phyloP scores from a whole-genome alignment of 1,284 basidiomycete species.

The Amylostereum areolatum region DNA sequence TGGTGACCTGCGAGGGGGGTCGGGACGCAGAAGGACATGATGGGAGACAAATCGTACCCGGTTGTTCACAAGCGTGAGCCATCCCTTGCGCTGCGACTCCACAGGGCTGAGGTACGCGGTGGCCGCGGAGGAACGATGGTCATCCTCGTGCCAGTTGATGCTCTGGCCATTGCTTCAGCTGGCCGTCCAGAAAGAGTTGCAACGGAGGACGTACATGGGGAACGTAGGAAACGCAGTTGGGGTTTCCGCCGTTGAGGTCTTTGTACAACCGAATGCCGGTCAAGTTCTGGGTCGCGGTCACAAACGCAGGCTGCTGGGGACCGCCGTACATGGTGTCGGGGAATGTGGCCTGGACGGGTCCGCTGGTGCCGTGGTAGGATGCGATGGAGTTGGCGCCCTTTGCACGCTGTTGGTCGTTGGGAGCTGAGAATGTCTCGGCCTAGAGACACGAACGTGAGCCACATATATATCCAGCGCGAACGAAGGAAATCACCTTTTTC shows the following conservation, averaged over 20 bases:
- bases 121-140: conserved; percentile 31
- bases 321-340: conserved; percentile 51
- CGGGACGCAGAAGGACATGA: conserved; percentile 12
- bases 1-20: conserved; percentile 19
- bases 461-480: neutral
- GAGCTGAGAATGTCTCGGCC: conserved; percentile 51
- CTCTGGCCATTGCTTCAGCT: conserved; percentile 17
- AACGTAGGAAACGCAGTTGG: conserved; percentile 51
- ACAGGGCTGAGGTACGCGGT: conserved; percentile 37
- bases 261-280: conserved; percentile 40
- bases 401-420: conserved; percentile 40
- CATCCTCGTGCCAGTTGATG: conserved; percentile 25
- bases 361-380: conserved; percentile 45
- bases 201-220: conserved; percentile 34
- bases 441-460: conserved; percentile 11
- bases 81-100: conserved; percentile 24
- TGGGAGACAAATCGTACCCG: conserved; percentile 12
- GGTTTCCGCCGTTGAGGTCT: conserved; percentile 51
- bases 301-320: conserved; percentile 46
- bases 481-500: conserved; percentile 28
- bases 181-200: neutral
- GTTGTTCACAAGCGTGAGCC: conserved; percentile 31
- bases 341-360: conserved; percentile 49
- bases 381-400: conserved; percentile 41
- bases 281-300: conserved; percentile 38